A percentile compares a stretch with the other conserved stretches of the same genome.
Conservation (phyloP, 345 rosid species). For the Gossypioides kirkii region DNA sequence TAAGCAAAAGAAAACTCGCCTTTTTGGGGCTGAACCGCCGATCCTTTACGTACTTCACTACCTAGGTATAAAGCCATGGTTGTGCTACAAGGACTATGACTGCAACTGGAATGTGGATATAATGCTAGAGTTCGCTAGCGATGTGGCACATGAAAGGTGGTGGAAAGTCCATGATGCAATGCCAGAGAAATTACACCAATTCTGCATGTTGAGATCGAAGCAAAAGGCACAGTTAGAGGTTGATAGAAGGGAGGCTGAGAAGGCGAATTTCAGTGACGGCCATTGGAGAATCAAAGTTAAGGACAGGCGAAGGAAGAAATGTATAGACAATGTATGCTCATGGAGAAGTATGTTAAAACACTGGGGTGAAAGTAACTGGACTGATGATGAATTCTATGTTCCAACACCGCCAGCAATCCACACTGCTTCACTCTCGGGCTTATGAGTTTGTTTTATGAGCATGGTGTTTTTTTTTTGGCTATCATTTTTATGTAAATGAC, state of each 20-base stretch:
- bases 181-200: constrained; percentile 77
- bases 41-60: constrained; percentile 87
- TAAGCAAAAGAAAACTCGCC: constrained; percentile 58
- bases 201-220: constrained; percentile 70
- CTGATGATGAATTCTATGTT: constrained; percentile 45
- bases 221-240: constrained; percentile 89
- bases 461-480: background rate
- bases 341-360: constrained; percentile 91
- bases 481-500: background rate
- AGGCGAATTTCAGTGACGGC: constrained; percentile 54
- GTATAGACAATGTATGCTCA: constrained; percentile 70
- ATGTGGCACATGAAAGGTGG: constrained; percentile 80
- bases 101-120: constrained; percentile 92
- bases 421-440: constrained; percentile 29
- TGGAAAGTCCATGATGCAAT: constrained; percentile 94
- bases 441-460: constrained; percentile 15
- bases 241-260: constrained; percentile 80
- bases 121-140: constrained; percentile 82
- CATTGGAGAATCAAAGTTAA: constrained; percentile 66
- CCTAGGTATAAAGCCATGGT: constrained; percentile 84
- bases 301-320: constrained; percentile 58
- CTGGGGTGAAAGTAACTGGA: constrained; percentile 90
- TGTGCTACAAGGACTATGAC: constrained; percentile 87
- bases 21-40: constrained; percentile 84
- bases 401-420: constrained; percentile 79